These are phyloP conservation scores for Sequoiadendron giganteum DNA, from an alignment of 75 land plant genomes.

Conservation along the genomic window DNA sequence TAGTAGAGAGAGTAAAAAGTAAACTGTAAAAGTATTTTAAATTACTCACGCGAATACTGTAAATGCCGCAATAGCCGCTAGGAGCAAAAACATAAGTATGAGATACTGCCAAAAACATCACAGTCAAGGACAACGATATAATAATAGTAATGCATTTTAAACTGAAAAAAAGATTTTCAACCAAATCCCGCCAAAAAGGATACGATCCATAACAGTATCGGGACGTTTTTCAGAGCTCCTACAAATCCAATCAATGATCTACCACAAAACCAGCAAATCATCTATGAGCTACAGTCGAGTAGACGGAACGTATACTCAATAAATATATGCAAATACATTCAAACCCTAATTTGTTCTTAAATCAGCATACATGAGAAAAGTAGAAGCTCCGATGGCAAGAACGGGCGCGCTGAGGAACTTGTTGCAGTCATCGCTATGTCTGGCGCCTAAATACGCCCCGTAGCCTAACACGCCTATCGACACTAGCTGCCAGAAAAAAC, in stretches of 20 bases:
- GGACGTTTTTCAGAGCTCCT: slow-evolving; percentile 10
- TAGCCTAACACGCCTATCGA: neutral
- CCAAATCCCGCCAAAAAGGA: neutral
- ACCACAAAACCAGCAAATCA: neutral
- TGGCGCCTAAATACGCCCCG: neutral
- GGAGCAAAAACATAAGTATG: slow-evolving; percentile 7
- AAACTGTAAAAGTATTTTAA: neutral
- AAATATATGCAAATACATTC: neutral
- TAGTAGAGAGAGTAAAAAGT: neutral
- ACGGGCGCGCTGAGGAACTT: neutral
- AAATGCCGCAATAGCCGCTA: neutral
- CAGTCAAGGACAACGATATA: neutral
- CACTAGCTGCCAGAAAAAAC: neutral
- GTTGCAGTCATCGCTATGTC: neutral
- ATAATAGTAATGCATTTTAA: neutral
- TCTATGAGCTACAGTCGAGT: neutral
- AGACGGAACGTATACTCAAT: neutral
- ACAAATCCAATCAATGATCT: slow-evolving; percentile 8
- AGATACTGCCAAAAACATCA: slow-evolving; percentile 8
- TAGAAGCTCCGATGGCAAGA: neutral
- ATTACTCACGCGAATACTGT: slow-evolving; percentile 10
- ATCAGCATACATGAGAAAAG: slow-evolving; percentile 1
- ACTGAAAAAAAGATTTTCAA: neutral
- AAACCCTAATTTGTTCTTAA: neutral
- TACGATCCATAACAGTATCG: slow-evolving; percentile 13